Evolutionary conservation across 2,329 filamentous ascomycete species (phyloP).

Genomic region (Fusarium sterilihyphosum): DNA sequence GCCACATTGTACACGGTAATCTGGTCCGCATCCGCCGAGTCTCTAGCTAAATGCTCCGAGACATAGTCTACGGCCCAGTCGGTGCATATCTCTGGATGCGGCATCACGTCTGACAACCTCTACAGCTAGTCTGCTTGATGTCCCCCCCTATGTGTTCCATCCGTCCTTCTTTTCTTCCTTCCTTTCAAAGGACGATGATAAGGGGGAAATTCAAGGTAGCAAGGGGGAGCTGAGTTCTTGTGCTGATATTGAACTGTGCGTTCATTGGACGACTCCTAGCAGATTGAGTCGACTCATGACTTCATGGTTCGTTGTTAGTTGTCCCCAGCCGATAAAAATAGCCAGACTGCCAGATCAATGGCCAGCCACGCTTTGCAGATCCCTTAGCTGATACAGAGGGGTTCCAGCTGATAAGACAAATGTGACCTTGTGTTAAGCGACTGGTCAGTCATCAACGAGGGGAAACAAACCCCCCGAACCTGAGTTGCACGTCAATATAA

Average conservation of each 20-base stretch:
- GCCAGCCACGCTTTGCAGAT: neutral
- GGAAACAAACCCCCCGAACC: neutral
- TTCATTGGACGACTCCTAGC: slow-evolving; percentile 2
- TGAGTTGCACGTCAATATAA: slow-evolving; percentile 15
- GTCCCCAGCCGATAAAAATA: neutral
- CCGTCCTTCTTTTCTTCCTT: slow-evolving; percentile 22
- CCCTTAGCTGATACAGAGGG: neutral
- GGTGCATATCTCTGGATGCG: slow-evolving; percentile 14
- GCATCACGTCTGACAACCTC: slow-evolving; percentile 19
- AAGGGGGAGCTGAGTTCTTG: slow-evolving; percentile 7
- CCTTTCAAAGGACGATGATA: slow-evolving; percentile 3
- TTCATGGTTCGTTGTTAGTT: slow-evolving; percentile 5
- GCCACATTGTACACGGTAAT: slow-evolving; percentile 21
- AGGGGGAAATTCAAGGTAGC: neutral
- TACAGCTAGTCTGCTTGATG: neutral
- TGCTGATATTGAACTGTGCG: neutral
- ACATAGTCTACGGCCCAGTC: slow-evolving; percentile 9
- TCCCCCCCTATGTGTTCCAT: slow-evolving; percentile 1
- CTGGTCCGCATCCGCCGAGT: slow-evolving; percentile 6
- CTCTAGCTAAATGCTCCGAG: slow-evolving; percentile 27
- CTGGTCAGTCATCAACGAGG: neutral
- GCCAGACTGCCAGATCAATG: neutral
- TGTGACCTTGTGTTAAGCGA: neutral
- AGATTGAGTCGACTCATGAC: slow-evolving; percentile 4
- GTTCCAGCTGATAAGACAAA: slow-evolving; percentile 5